Evolutionary conservation across 305 asterid genomes (phyloP), one percentile per base, ranked within the genome.

Genomic region (Petunia hybrid): DNA sequence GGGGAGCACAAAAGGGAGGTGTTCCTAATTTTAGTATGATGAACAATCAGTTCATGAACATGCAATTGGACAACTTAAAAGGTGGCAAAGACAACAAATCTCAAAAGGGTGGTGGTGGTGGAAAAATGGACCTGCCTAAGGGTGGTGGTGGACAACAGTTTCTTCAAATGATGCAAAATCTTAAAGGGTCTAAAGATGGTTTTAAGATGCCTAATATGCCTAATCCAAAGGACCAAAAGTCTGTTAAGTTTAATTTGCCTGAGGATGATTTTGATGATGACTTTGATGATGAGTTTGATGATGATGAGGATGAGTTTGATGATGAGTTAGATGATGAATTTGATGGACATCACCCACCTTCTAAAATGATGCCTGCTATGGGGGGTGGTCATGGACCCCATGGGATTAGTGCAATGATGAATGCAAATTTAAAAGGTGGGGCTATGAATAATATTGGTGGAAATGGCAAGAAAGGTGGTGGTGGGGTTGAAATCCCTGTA

Each of bases 231-330:
- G 94, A 88, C 51, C 88, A 89, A 74, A 90, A 91, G 78, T 80
- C 95, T 79, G 96, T 90, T 0, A 91, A 86, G 85, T 93, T 91
- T 69, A 83, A 78, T 63, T 40, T 89, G 83, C 91, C 93, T 36
- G 85, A 89, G 7, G 89, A 82, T 64, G 92, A 92, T 0, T 86
- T 73, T 8, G 87, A 83, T 78, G 88, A 82, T 35, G 85, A 88
- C 1, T 84, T 62, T 9, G 94, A 83, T 16, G 92, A 77, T 31
- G 81, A 68, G 1, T 82, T 39, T 8, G 87, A 84, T 60, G 87
- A 83, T 36, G 91, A 87, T 13, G 83, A 68, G n/a, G 90, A 88
- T 16, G 90, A 89, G 40, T 86, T 68, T 16, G 87, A 80, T 39
- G 92, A 83, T 61, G 87, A 77, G 8, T 82, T 39, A 60, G 90